These are phyloP conservation scores for Cymodocea nodosa DNA, from an alignment of 116 monocot genomes.

Conservation along the genomic window DNA sequence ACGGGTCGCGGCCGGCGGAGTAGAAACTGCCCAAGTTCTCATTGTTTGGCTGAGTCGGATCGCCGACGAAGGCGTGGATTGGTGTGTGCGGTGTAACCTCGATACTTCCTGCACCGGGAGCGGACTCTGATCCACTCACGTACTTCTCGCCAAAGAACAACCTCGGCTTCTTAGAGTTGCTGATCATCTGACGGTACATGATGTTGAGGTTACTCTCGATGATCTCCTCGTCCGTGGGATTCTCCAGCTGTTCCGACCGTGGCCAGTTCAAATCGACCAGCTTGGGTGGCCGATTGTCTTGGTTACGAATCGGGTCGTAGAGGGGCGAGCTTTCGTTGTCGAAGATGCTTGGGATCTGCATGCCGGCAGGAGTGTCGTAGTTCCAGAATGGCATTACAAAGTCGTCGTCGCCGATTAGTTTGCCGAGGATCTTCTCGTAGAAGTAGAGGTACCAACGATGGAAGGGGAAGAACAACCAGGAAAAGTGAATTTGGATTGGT, in stretches of 20 bases:
- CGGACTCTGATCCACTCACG: constrained; percentile 4
- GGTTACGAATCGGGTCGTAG: constrained; percentile 16
- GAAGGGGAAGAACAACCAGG: constrained; percentile 22
- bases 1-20: constrained; percentile 32
- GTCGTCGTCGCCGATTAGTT: constrained; percentile 13
- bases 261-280: constrained; percentile 16
- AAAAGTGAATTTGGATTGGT: constrained; percentile 9
- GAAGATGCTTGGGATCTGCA: constrained; percentile 13
- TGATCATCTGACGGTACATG: constrained; percentile 27
- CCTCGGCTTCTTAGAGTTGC: constrained; percentile 5
- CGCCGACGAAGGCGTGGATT: constrained; percentile 25
- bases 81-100: constrained; percentile 18
- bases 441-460: constrained; percentile 29
- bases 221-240: constrained; percentile 1
- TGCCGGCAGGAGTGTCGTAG: constrained; percentile 18
- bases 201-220: constrained; percentile 15
- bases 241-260: neutral
- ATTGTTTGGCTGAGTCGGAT: neutral
- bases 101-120: constrained; percentile 13
- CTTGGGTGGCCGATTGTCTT: constrained; percentile 6
- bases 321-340: constrained; percentile 9
- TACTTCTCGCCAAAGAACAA: constrained; percentile 23
- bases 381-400: constrained; percentile 31
- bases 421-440: constrained; percentile 24
- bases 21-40: constrained; percentile 42